Evolutionary conservation across 495 filamentous ascomycete species (phyloP), one percentile per base, ranked within the genome.

Genomic region (Clavariopsis aquatica): DNA sequence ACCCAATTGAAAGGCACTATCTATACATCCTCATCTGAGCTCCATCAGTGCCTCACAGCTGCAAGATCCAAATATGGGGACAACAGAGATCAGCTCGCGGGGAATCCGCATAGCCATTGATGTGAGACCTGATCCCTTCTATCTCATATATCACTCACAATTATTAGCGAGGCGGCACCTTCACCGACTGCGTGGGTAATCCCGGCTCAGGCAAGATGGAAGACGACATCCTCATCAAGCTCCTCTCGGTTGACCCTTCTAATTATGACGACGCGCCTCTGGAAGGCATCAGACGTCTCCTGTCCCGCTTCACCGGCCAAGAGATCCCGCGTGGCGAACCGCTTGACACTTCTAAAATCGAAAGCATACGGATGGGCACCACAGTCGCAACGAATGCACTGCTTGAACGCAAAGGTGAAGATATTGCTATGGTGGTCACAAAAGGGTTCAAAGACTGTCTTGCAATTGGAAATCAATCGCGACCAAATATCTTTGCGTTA

Each of bases 401-500:
- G 59, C 80, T 98, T 1, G 95, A 98, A 76, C 78, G 94, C 60
- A 98, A 98, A 76, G 94, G 94, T 6, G 94, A 96, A 75, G 86
- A 85, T 69, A 96, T 95, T 62, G 94, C 88, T 2, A 82, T 98
- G 69, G 83, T 98, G 22, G 92, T 95, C 10, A 97, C 95, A 1
- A 89, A 91, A 72, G 94, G 94, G 0, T 98, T 98, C 77, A 88
- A 86, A 52, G 94, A 98, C 76, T 91, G 93, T 65, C 81, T 98
- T 22, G 86, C 89, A 38, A 96, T 80, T 68, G 78, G 78, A 1
- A 80, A 80, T 57, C 78, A 80, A 61, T 75, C 71, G 8, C 69
- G 78, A 49, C 78, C 77, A 31, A 77, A 77, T 47, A 80, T 80
- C 62, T 80, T 80, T 60, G 78, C 79, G 60, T 62, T 80, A 22